A percentile compares a stretch with the other conserved stretches of the same genome.
These are phyloP conservation scores for Talaromyces sp. DNA, from an alignment of 2,329 filamentous ascomycete species.

Conservation along the genomic window DNA sequence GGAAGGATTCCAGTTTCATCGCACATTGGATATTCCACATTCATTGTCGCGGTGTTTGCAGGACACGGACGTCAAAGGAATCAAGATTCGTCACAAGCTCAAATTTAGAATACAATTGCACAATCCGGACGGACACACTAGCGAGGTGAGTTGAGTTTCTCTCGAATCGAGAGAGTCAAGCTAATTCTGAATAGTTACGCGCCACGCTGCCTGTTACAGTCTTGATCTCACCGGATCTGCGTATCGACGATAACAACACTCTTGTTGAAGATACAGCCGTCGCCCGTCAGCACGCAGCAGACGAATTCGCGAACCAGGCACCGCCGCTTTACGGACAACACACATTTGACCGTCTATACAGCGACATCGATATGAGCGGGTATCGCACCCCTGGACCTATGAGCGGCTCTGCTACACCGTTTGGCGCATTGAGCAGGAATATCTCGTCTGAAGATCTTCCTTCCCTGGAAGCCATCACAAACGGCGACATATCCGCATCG, in stretches of 20 bases:
- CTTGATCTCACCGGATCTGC: constrained; percentile 92
- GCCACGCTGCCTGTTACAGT: constrained; percentile 88
- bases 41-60: constrained; percentile 80
- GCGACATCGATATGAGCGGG: constrained; percentile 76
- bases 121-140: constrained; percentile 92
- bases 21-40: constrained; percentile 68
- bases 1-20: constrained; percentile 60
- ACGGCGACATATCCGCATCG: constrained; percentile 57
- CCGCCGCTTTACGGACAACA: constrained; percentile 94
- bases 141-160: constrained; percentile 60
- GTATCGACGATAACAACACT: constrained; percentile 81
- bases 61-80: constrained; percentile 81
- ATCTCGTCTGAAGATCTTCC: constrained; percentile 79
- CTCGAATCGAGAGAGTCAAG: not conserved
- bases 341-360: constrained; percentile 83
- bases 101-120: constrained; percentile 86
- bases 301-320: constrained; percentile 62
- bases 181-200: constrained; percentile 58
- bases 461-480: constrained; percentile 51
- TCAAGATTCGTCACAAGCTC: constrained; percentile 90
- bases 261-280: constrained; percentile 62
- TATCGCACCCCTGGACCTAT: constrained; percentile 69
- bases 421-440: constrained; percentile 64
- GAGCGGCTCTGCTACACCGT: constrained; percentile 75
- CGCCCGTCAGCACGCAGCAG: constrained; percentile 48